Evolutionary conservation across 2,329 filamentous ascomycete species (phyloP).

Genomic region (Xylariales sp.): DNA sequence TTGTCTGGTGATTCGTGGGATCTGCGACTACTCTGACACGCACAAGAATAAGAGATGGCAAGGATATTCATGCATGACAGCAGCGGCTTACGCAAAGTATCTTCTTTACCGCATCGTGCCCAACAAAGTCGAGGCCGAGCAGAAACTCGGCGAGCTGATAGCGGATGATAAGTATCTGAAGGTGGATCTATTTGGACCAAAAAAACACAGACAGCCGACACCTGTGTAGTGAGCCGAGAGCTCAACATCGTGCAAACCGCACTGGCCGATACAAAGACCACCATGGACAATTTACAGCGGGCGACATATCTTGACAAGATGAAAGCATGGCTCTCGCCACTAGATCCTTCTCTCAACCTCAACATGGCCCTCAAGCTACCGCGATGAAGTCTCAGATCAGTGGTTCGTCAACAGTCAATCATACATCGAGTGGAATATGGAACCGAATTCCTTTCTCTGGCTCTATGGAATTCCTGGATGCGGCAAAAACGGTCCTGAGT

Average conservation of each 20-base stretch:
- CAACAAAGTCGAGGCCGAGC: conserved; percentile 6
- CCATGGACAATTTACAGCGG: no score
- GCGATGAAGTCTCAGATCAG: conserved; percentile 24
- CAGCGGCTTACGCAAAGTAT: conserved; percentile 20
- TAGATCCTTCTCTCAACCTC: conserved; percentile 14
- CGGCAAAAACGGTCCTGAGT: conserved; percentile 35
- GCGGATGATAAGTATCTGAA: neutral
- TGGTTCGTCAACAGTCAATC: conserved; percentile 26
- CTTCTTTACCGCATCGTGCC: conserved; percentile 8
- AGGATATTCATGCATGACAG: conserved; percentile 16
- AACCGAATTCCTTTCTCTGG: conserved; percentile 27
- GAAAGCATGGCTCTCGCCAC: neutral
- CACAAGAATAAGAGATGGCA: conserved; percentile 20
- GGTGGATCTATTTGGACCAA: no score
- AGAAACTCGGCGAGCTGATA: neutral
- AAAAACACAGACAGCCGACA: no score
- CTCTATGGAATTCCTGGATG: conserved; percentile 35
- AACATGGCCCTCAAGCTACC: conserved; percentile 23
- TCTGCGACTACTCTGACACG: conserved; percentile 24
- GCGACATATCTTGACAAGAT: conserved; percentile 10
- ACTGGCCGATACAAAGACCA: no score
- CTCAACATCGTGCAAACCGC: no score
- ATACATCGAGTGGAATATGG: conserved; percentile 26
- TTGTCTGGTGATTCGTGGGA: conserved; percentile 9
- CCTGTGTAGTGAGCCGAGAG: no score